These are phyloP conservation scores for Elsinoe fawcettii DNA, from an alignment of 2,329 filamentous ascomycete species.

Conservation along the genomic window DNA sequence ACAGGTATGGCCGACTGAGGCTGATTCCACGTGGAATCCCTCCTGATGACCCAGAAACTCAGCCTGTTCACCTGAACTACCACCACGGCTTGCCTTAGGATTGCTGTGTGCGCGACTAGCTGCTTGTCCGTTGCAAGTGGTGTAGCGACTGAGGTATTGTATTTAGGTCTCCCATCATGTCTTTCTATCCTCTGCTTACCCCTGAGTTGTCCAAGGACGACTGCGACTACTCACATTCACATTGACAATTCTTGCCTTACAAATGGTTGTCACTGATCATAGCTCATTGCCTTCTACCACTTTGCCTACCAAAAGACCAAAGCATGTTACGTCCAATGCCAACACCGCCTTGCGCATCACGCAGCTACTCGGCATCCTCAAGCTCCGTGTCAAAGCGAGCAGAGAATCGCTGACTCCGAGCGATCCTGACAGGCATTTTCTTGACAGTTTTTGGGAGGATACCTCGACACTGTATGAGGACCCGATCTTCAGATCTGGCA, in stretches of 20 bases:
- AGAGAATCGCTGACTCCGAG: not conserved
- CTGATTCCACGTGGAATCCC: not conserved
- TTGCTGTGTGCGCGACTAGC: not conserved
- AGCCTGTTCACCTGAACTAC: not conserved
- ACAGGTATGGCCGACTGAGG: not conserved
- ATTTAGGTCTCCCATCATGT: conserved; percentile 1
- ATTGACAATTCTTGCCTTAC: not conserved
- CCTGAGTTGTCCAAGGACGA: not conserved
- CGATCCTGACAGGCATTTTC: not conserved
- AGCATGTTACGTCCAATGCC: not conserved
- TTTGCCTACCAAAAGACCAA: not conserved
- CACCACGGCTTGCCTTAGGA: not conserved
- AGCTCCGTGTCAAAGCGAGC: not conserved
- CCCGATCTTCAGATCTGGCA: not conserved
- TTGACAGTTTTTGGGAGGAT: not conserved
- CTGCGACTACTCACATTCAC: not conserved
- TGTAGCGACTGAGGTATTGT: not conserved
- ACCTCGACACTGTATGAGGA: not conserved
- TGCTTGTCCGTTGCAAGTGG: not conserved
- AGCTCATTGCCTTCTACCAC: not conserved
- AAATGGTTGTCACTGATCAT: not conserved
- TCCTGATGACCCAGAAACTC: conserved; percentile 7
- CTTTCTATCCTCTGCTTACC: not conserved
- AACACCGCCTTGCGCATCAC: not conserved
- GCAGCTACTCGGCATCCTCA: not conserved